These are phyloP conservation scores for Fusarium odoratissimum DNA, from an alignment of 2,329 filamentous ascomycete genomes.

Conservation along the genomic window DNA sequence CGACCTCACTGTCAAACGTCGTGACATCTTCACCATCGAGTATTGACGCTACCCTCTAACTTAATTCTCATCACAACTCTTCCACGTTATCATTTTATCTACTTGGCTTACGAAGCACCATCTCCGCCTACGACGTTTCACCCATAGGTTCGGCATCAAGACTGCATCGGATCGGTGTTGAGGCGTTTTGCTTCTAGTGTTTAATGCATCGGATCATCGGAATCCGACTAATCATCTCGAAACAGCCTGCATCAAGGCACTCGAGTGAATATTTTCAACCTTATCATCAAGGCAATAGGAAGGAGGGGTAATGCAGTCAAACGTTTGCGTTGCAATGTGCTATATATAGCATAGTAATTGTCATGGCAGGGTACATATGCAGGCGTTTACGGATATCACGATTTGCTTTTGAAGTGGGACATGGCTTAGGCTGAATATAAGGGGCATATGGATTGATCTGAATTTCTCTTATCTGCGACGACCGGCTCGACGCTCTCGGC, in stretches of 20 bases:
- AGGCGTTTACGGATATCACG: constrained; percentile 37
- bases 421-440: constrained; percentile 13
- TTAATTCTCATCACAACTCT: constrained; percentile 12
- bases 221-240: constrained; percentile 40
- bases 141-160: constrained; percentile 45
- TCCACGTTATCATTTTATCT: constrained; percentile 27
- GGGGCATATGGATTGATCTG: constrained; percentile 13
- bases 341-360: constrained; percentile 22
- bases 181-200: constrained; percentile 41
- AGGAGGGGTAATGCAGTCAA: constrained; percentile 25
- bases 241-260: constrained; percentile 5
- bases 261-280: constrained; percentile 23
- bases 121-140: constrained; percentile 37
- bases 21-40: background rate
- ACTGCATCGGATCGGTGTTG: constrained; percentile 51
- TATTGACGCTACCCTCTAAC: background rate
- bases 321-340: constrained; percentile 21
- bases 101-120: constrained; percentile 41
- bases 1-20: background rate
- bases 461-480: constrained; percentile 18
- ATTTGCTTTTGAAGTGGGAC: constrained; percentile 30
- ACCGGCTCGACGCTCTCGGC: constrained; percentile 26
- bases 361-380: constrained; percentile 16
- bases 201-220: constrained; percentile 30
- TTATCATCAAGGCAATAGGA: constrained; percentile 22